Evolutionary conservation across 495 filamentous ascomycete species (phyloP).

Genomic region (Penicillium turbatum): DNA sequence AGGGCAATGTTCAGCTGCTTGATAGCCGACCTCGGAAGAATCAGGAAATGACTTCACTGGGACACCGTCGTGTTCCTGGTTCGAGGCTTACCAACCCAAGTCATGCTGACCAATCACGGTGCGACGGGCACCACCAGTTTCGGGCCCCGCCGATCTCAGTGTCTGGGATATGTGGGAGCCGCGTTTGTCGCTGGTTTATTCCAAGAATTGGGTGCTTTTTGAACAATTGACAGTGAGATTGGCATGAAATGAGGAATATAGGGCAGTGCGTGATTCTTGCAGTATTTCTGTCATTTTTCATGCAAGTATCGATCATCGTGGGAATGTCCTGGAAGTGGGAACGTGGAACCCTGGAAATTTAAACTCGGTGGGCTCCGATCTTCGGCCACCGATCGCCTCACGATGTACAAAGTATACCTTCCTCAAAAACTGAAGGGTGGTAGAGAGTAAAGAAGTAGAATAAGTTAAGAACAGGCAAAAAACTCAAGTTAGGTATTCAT

Average conservation of each 20-base stretch:
- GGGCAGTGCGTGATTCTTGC: background rate
- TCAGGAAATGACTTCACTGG: background rate
- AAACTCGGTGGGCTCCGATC: slow-evolving; percentile 11
- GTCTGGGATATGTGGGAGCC: background rate
- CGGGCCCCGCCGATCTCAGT: background rate
- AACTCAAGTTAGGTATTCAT: background rate
- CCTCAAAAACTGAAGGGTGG: background rate
- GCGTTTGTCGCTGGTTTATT: slow-evolving; percentile 5
- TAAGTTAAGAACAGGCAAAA: background rate
- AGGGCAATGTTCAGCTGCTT: too few relatives aligned
- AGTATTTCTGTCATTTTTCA: background rate
- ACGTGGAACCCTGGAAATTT: slow-evolving; percentile 10
- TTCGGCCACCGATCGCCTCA: slow-evolving; percentile 6
- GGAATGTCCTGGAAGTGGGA: background rate
- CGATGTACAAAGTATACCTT: background rate
- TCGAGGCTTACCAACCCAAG: background rate
- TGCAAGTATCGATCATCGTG: background rate
- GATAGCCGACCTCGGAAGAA: background rate
- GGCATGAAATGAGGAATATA: background rate
- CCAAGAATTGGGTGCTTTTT: background rate
- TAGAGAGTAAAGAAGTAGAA: background rate
- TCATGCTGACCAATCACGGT: background rate
- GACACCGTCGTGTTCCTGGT: background rate
- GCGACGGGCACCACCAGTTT: background rate
- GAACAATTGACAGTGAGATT: background rate